Base-by-base conservation (phyloP, 2,329 filamentous ascomycete genomes). In the Calonectria ilicicola region DNA sequence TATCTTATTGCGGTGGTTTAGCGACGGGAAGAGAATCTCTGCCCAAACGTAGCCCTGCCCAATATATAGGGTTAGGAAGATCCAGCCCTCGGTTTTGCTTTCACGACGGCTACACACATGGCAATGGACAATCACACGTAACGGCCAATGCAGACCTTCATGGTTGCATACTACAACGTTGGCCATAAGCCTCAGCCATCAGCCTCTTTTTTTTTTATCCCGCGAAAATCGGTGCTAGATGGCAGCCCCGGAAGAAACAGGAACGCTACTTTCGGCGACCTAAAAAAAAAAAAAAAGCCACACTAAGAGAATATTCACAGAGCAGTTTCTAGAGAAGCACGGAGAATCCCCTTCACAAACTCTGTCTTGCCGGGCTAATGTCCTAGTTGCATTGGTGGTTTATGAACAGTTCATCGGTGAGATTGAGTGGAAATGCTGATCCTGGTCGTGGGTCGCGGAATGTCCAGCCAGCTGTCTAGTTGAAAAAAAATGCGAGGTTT, bases 401-500 rank as follows among this genome's bases (percentile, higher is more conserved):
- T 62, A 51, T 53, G 44, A 27, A 64, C 40, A 69, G 66, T 69
- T 64, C 46, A 44, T 38, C 42, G 14, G 26, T 60, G 26, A 63
- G 66, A 21, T 53, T 40, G 46, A 63, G 58, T 42, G 56, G 32
- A 44, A 63, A 63, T 51, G 29, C 32, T 35, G 17, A 49, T 19
- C 53, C 66, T 58, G 56, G 35, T 63, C 56, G 29, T 68, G 66
- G 56, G 42, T 51, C 66, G 35, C 42, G 5, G 44, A 15, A 62
- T 40, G 46, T 51, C 23, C 29, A 67, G 40, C 23, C 29, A 67
- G 40, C 23, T 46, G 58, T 63, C 58, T 46, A 63, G 56, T 58
- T 63, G 66, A 68, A n/a, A n/a, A n/a, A n/a, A n/a, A 49, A 62
- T 63, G 66, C 56, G 51, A 64, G 56, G 29, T 53, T 69, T 62